Percentiles rank a stretch among this genome's conserved stretches.
Evolutionary conservation across 495 filamentous ascomycete species (phyloP).

Genomic region (Penicillium angulare): DNA sequence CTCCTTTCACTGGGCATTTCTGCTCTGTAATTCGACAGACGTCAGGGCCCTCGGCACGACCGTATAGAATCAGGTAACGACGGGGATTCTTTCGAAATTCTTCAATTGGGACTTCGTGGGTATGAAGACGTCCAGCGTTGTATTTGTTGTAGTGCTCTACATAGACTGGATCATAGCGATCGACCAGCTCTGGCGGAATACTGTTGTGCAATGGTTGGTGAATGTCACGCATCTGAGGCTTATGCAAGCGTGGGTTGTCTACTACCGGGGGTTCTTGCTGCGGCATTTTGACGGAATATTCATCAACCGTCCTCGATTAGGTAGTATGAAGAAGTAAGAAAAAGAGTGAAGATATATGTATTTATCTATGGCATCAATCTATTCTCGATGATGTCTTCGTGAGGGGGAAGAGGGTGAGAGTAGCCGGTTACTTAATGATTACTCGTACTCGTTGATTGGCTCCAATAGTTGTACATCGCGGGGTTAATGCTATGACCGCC

Average conservation of each 20-base stretch:
- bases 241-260: conserved; percentile 20
- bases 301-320: too few relatives aligned
- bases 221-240: conserved; percentile 18
- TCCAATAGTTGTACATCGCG: too few relatives aligned
- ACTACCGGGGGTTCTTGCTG: background rate
- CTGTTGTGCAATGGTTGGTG: conserved; percentile 37
- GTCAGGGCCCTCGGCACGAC: conserved; percentile 32
- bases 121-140: conserved; percentile 40
- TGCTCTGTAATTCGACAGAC: conserved; percentile 40
- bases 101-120: conserved; percentile 44
- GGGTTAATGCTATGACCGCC: too few relatives aligned
- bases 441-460: too few relatives aligned
- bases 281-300: conserved; percentile 9
- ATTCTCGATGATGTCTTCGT: too few relatives aligned
- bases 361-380: too few relatives aligned
- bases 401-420: too few relatives aligned
- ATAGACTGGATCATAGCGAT: conserved; percentile 35
- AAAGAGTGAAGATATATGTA: too few relatives aligned
- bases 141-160: conserved; percentile 38
- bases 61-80: conserved; percentile 34
- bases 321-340: too few relatives aligned
- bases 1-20: conserved; percentile 35
- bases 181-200: conserved; percentile 30
- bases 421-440: too few relatives aligned
- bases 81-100: conserved; percentile 42